Evolutionary conservation across 2,329 filamentous ascomycete genomes (phyloP).

Genomic region (Pleurostoma richardsiae): DNA sequence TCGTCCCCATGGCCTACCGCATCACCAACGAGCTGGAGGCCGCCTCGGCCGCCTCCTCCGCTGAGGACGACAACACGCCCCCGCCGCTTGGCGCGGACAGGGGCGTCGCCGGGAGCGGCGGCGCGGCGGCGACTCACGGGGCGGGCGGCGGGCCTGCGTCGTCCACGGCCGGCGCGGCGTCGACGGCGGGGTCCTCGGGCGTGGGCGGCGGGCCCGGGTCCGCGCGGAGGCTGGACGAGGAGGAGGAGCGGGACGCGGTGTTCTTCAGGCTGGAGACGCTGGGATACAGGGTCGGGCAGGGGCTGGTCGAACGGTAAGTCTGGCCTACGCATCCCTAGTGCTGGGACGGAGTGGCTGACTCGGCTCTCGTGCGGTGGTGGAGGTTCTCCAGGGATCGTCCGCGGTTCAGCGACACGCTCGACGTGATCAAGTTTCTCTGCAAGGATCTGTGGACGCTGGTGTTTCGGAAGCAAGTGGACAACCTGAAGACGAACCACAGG

Average conservation of each 20-base stretch:
- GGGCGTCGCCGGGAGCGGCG: slow-evolving; percentile 2
- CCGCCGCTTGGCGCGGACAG: neutral
- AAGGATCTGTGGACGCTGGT: slow-evolving; percentile 96
- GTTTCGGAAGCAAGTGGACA: slow-evolving; percentile 96
- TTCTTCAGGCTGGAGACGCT: slow-evolving; percentile 78
- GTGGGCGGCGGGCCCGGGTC: slow-evolving; percentile 9
- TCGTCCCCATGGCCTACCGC: slow-evolving; percentile 90
- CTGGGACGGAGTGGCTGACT: slow-evolving; percentile 3
- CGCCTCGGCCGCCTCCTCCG: slow-evolving; percentile 20
- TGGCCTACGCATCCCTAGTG: neutral
- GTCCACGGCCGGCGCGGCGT: slow-evolving; percentile 11
- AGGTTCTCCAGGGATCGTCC: slow-evolving; percentile 81
- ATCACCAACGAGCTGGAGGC: slow-evolving; percentile 69
- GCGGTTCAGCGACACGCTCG: slow-evolving; percentile 85
- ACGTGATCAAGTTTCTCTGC: slow-evolving; percentile 97
- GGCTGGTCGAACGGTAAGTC: slow-evolving; percentile 78
- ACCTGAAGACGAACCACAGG: slow-evolving; percentile 95
- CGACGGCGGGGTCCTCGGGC: slow-evolving; percentile 7
- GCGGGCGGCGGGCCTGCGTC: slow-evolving; percentile 1
- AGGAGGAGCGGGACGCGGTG: slow-evolving; percentile 78
- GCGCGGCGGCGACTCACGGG: slow-evolving; percentile 10
- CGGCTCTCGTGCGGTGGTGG: neutral
- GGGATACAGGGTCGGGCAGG: slow-evolving; percentile 89
- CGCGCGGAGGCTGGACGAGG: slow-evolving; percentile 55
- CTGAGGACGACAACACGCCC: neutral